Evolutionary conservation across 2,329 filamentous ascomycete species (phyloP), one percentile per base, ranked within the genome.

Genomic region (Beauveria bassiana): DNA sequence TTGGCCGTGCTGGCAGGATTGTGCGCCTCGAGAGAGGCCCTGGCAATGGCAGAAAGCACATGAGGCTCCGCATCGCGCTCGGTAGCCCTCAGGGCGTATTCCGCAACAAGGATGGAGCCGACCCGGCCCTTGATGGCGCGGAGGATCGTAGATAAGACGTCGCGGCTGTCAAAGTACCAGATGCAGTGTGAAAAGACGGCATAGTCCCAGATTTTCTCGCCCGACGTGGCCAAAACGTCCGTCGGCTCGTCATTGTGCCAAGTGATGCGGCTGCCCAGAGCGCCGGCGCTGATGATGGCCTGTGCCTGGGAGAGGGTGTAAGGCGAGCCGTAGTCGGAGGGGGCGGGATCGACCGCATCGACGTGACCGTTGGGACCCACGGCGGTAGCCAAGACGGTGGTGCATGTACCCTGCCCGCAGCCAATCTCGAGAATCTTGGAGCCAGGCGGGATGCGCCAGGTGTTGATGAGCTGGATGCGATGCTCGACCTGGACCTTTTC

Each of bases 391-490:
- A 86, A 76, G 3, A 78, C 79, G 12, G 78, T 74, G 1, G 84
- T 85, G 65, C 78, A 80, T 63, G 82, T 81, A 2, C 83, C 84
- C 65, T 86, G 84, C 1, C 83, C 84, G 69, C 83, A 86, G 55
- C 83, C 83, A 43, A 86, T 69, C 67, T 86, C 84, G 1, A 86
- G 74, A 7, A 85, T 68, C 3, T 73, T 75, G 31, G 73, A 72
- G 63, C 77, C 77, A 0, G 73, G 69, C 1, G 61, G 22, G 59
- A 78, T 72, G 26, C 66, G 64, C 74, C 74, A 79, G 28, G 65
- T 61, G 47, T 73, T 68, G 38, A 74, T 56, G 14, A 78, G 69
- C 3, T 66, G 62, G 31, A 76, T 66, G 34, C 76, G 74, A 64
- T 78, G 77, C 40, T 67, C 63, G 8, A 71, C 71, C 62, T 70